A percentile compares a stretch with the other conserved stretches of the same genome.
Evolutionary conservation across 2,329 filamentous ascomycete species (phyloP).

Genomic region (Fusarium nodosum): DNA sequence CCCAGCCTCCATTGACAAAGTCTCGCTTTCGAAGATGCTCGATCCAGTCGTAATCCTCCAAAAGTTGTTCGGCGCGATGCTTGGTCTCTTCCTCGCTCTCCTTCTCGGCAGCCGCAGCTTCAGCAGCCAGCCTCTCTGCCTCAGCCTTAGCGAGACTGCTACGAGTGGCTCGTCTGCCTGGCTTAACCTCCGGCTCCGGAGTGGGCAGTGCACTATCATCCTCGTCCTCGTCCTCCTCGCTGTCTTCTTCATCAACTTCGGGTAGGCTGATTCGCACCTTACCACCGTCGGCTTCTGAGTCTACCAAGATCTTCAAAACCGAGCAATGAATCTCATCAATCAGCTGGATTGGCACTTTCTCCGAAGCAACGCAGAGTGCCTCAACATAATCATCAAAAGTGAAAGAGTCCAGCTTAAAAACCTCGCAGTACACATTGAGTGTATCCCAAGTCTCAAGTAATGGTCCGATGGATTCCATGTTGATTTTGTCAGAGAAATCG

Average conservation of each 20-base stretch:
- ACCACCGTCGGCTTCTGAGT: constrained; percentile 79
- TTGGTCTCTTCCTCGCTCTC: constrained; percentile 64
- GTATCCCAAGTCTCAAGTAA: constrained; percentile 96
- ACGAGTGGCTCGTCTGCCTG: constrained; percentile 79
- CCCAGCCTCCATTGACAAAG: constrained; percentile 91
- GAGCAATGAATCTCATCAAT: constrained; percentile 94
- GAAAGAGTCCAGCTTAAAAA: constrained; percentile 95
- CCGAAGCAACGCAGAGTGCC: constrained; percentile 82
- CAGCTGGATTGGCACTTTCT: constrained; percentile 82
- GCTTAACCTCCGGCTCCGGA: constrained; percentile 79
- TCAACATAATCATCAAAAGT: constrained; percentile 97
- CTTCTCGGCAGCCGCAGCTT: constrained; percentile 68
- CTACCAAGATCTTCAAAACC: constrained; percentile 87
- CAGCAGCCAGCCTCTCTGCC: constrained; percentile 75
- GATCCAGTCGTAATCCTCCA: constrained; percentile 84
- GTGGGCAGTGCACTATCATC: constrained; percentile 66
- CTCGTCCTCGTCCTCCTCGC: constrained; percentile 73
- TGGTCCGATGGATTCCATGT: constrained; percentile 87
- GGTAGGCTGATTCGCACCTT: constrained; percentile 84
- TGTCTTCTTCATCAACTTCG: constrained; percentile 78
- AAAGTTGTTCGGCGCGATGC: constrained; percentile 82
- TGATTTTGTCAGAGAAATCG: constrained; percentile 64
- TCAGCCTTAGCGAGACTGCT: constrained; percentile 88
- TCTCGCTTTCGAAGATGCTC: constrained; percentile 85
- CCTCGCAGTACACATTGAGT: constrained; percentile 96